A percentile compares a stretch with the other conserved stretches of the same genome.
phyloP scores from a whole-genome alignment of 495 filamentous ascomycete genomes.

The Staphylotrichum tortipilum region DNA sequence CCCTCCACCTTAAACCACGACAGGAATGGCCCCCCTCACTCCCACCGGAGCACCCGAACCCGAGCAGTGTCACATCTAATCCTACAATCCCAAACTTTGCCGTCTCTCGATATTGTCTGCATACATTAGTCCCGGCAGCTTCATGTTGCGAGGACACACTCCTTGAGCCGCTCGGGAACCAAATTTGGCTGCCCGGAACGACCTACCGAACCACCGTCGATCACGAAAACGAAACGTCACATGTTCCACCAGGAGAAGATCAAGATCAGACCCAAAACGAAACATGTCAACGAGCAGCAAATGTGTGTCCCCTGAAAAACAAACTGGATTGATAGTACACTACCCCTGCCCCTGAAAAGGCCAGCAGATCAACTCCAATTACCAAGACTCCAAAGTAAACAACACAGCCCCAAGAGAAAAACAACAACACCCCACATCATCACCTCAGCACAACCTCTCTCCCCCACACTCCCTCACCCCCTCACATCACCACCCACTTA shows the following conservation, averaged over 20 bases:
- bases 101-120: too few species aligned
- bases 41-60: not conserved
- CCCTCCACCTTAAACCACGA: not conserved
- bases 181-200: not conserved
- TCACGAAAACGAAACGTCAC: too few species aligned
- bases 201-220: too few species aligned
- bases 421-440: not conserved
- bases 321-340: too few species aligned
- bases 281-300: not conserved
- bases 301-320: too few species aligned
- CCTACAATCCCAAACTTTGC: too few species aligned
- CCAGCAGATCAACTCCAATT: not conserved
- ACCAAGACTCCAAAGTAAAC: not conserved
- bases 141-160: not conserved
- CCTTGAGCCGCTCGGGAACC: not conserved
- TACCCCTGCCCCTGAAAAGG: not conserved
- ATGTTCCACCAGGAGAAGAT: too few species aligned
- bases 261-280: too few species aligned
- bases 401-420: not conserved
- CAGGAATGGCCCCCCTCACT: not conserved
- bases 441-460: not conserved
- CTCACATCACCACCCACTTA: not conserved
- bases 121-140: not conserved
- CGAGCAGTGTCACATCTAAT: not conserved
- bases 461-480: not conserved